Evolutionary conservation across 495 filamentous ascomycete genomes (phyloP).

Genomic region (Tetracladium setigerum): DNA sequence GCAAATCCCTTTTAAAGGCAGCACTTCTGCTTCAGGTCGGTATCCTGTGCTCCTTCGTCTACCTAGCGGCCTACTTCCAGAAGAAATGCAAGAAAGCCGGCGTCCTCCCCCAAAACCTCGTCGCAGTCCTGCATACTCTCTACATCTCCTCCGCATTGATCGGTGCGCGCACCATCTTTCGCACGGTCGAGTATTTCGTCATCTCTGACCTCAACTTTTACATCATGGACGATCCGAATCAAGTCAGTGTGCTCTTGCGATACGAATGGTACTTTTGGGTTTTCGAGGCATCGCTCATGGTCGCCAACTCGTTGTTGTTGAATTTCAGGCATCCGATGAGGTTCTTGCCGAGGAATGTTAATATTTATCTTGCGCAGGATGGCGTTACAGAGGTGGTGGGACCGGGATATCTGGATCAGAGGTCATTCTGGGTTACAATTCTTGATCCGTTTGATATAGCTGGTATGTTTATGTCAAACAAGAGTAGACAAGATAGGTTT

Average conservation of each 20-base stretch:
- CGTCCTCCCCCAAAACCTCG: slow-evolving; percentile 47
- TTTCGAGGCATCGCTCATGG: slow-evolving; percentile 61
- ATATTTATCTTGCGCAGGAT: slow-evolving; percentile 56
- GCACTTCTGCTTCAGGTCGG: slow-evolving; percentile 59
- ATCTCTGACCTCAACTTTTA: slow-evolving; percentile 22
- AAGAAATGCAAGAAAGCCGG: slow-evolving; percentile 44
- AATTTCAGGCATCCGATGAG: slow-evolving; percentile 56
- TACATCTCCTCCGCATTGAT: slow-evolving; percentile 57
- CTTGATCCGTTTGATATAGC: slow-evolving; percentile 61
- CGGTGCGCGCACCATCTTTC: slow-evolving; percentile 55
- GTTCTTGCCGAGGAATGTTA: slow-evolving; percentile 53
- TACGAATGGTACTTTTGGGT: slow-evolving; percentile 71
- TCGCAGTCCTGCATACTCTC: slow-evolving; percentile 48
- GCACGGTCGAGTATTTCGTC: slow-evolving; percentile 54
- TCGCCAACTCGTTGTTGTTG: slow-evolving; percentile 49
- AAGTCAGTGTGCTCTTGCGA: slow-evolving; percentile 46
- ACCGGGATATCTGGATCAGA: slow-evolving; percentile 51
- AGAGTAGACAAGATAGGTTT: slow-evolving; percentile 29
- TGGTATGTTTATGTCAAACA: slow-evolving; percentile 43
- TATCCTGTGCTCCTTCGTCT: slow-evolving; percentile 53
- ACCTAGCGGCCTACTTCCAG: slow-evolving; percentile 53
- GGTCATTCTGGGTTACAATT: slow-evolving; percentile 45
- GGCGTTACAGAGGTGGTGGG: slow-evolving; percentile 59
- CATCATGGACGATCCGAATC: slow-evolving; percentile 5
- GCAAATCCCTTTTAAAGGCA: slow-evolving; percentile 55